Evolutionary conservation across 805 yeast genomes (phyloP).

Genomic region (Debaryomyces tyrocola): DNA sequence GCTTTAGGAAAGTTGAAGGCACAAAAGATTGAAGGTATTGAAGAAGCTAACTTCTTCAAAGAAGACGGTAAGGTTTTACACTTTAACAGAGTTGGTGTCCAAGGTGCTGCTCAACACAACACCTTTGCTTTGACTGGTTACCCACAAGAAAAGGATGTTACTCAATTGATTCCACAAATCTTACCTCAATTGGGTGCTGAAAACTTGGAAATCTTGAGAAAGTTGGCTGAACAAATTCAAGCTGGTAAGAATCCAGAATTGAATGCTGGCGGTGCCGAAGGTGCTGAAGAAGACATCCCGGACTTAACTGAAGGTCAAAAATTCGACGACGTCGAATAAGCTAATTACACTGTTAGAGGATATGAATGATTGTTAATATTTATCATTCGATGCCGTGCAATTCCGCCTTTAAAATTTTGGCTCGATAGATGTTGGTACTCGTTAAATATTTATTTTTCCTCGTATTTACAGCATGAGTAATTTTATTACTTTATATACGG

Average conservation of each 20-base stretch:
- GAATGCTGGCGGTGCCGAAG: constrained; percentile 34
- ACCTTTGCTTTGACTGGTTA: constrained; percentile 93
- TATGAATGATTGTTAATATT: no score
- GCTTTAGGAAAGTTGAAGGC: constrained; percentile 87
- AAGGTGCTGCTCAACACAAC: constrained; percentile 87
- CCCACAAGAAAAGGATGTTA: constrained; percentile 88
- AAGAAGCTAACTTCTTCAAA: constrained; percentile 96
- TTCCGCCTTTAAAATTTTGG: no score
- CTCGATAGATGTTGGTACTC: background rate
- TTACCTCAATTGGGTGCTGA: constrained; percentile 96
- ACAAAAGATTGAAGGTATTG: constrained; percentile 83
- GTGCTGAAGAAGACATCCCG: constrained; percentile 62
- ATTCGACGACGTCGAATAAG: constrained; percentile 61
- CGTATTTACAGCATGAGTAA: background rate
- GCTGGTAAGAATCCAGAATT: constrained; percentile 52
- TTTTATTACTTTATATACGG: constrained; percentile 7
- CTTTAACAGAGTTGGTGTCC: constrained; percentile 95
- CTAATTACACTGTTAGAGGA: background rate
- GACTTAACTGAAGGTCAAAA: constrained; percentile 87
- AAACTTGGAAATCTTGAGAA: constrained; percentile 83
- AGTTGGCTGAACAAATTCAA: constrained; percentile 88
- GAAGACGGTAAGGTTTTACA: constrained; percentile 96
- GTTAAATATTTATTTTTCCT: background rate
- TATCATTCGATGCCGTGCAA: no score
- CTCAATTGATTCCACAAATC: constrained; percentile 91